Percentiles rank a stretch among this genome's conserved stretches.
Evolutionary conservation across 148 eudicot species (phyloP).

Genomic region (Chenopodium album): DNA sequence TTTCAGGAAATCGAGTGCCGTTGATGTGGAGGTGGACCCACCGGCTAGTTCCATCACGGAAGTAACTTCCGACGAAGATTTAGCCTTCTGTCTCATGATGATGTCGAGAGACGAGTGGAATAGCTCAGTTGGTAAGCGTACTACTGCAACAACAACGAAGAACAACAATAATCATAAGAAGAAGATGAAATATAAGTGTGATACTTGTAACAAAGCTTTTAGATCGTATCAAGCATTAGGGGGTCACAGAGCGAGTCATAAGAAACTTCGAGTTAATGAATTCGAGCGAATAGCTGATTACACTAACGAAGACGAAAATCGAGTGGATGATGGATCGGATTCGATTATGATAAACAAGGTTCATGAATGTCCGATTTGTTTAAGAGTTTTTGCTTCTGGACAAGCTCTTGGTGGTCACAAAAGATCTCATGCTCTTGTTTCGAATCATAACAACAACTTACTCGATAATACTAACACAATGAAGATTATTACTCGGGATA

Average conservation of each 20-base stretch:
- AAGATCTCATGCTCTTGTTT: conserved; percentile 51
- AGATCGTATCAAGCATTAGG: conserved; percentile 79
- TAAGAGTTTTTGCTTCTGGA: conserved; percentile 61
- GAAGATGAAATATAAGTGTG: conserved; percentile 50
- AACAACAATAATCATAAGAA: not conserved
- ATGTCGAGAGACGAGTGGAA: conserved; percentile 66
- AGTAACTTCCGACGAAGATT: conserved; percentile 59
- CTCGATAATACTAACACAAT: conserved; percentile 7
- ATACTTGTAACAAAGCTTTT: conserved; percentile 56
- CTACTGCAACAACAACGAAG: not conserved
- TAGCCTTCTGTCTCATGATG: conserved; percentile 76
- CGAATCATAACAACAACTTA: not conserved
- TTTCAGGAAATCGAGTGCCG: too few species aligned
- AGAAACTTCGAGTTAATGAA: conserved; percentile 31
- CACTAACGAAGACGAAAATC: too few species aligned
- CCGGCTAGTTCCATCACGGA: conserved; percentile 57
- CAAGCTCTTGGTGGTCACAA: conserved; percentile 93
- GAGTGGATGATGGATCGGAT: too few species aligned
- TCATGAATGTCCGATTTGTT: conserved; percentile 71
- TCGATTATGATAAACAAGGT: conserved; percentile 25
- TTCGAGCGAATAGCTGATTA: too few species aligned
- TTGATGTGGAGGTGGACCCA: not conserved
- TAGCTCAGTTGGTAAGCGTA: not conserved
- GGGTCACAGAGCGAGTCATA: conserved; percentile 82
- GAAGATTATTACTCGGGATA: conserved; percentile 1